A percentile compares a stretch with the other conserved stretches of the same genome.
These are phyloP conservation scores for Centella asiatica DNA, from an alignment of 129 eudicot species.

Conservation along the genomic window DNA sequence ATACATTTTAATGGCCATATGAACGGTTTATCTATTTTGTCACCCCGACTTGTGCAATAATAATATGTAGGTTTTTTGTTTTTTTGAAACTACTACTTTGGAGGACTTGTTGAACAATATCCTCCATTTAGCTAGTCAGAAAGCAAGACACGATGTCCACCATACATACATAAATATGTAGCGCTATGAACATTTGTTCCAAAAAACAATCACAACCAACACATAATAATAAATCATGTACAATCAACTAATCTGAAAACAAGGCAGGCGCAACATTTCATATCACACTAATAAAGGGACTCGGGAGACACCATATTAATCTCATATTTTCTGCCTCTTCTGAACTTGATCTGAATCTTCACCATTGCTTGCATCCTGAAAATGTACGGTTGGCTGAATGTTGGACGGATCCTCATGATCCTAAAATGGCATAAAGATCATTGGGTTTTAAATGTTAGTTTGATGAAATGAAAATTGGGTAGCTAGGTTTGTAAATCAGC, in stretches of 20 bases:
- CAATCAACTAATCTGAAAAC: conserved; percentile 14
- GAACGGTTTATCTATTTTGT: no score
- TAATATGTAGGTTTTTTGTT: no score
- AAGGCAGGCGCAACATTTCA: background rate
- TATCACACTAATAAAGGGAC: background rate
- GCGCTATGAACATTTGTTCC: background rate
- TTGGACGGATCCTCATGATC: conserved; percentile 41
- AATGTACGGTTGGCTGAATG: conserved; percentile 35
- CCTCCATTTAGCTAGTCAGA: background rate
- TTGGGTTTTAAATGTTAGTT: background rate
- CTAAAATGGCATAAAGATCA: conserved; percentile 22
- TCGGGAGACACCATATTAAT: background rate
- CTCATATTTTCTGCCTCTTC: conserved; percentile 51
- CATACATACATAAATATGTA: conserved; percentile 1
- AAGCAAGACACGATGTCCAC: background rate
- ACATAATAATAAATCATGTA: conserved; percentile 27
- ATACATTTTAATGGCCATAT: no score
- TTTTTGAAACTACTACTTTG: background rate
- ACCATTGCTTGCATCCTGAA: conserved; percentile 31
- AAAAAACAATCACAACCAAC: conserved; percentile 7
- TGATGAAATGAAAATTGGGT: no score
- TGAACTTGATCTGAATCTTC: conserved; percentile 50
- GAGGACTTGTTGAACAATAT: background rate
- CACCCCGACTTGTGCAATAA: no score
- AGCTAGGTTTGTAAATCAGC: no score